These are phyloP conservation scores for Gomphus bonarii DNA, from an alignment of 1,284 basidiomycete genomes.

Conservation along the genomic window DNA sequence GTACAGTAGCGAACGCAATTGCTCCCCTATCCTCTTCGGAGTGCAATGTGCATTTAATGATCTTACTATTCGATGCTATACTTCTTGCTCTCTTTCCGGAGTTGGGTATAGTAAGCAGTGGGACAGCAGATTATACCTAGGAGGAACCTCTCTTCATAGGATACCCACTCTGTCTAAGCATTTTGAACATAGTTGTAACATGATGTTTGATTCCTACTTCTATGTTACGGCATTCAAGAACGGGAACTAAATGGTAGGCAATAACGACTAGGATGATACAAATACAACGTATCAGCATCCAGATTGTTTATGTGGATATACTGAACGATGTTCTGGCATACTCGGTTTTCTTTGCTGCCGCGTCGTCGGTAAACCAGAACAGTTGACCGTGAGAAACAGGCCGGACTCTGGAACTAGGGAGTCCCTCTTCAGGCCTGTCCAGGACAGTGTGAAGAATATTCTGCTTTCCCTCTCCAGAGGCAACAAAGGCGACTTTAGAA, in stretches of 20 bases:
- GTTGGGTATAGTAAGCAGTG: constrained; percentile 25
- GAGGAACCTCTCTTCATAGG: not conserved
- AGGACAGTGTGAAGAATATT: constrained; percentile 68
- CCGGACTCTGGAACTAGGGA: constrained; percentile 79
- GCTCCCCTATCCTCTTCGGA: constrained; percentile 44
- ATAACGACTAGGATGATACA: not conserved
- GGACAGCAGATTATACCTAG: constrained; percentile 5
- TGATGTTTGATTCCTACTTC: not conserved
- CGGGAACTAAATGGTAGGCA: not conserved
- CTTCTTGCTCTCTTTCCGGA: constrained; percentile 59
- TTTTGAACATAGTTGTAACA: not conserved
- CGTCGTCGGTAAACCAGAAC: constrained; percentile 87
- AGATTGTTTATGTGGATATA: not conserved
- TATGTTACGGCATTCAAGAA: not conserved
- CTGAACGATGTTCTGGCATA: constrained; percentile 42
- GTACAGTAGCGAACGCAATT: constrained; percentile 39
- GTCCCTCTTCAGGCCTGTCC: constrained; percentile 70
- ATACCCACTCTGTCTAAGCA: not conserved
- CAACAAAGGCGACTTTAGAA: constrained; percentile 79
- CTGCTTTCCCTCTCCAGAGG: constrained; percentile 75
- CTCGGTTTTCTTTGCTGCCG: constrained; percentile 56
- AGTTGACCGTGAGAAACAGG: constrained; percentile 76
- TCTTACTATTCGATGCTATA: constrained; percentile 55
- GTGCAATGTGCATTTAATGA: constrained; percentile 58
- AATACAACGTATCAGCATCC: not conserved